Base-by-base conservation (phyloP, 176 grass and related monocot species). In the Microstegium vimineum region DNA sequence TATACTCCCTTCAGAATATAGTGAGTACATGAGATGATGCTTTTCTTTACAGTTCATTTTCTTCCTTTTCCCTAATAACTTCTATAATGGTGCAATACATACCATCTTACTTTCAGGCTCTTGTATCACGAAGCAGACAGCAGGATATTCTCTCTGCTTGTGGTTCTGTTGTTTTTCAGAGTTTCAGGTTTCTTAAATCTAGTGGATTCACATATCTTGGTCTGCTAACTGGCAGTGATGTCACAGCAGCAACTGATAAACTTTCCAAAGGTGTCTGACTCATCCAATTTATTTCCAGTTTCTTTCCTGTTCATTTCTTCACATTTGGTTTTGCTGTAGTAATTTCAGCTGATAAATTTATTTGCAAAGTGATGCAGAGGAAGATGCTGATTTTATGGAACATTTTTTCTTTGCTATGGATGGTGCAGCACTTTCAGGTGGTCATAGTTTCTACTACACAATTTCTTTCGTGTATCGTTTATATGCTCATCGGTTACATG, bases 1-100 rank as follows among this genome's bases (percentile, higher is more conserved):
- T 98, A 79, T 94, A 98, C 38, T 59, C 86, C 47, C 86, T 98
- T 78, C 92, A 94, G 69, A 98, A 84, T 69, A 94, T 94, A 93
- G 94, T 94, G 75, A 94, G 90, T 90, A 85, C 40, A 45, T 35
- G n/a, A 5, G 63, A 67, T 67, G 69, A 47, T 69, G 34, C 36
- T 81, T 46, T 52, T 20, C 54, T 42, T 68, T 75, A 47, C 33
- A 62, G 62, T 75, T 57, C 40, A 81, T 71, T 75, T 79, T 66
- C 40, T 79, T 79, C 3, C 17, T 30, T 30, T 66, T 3, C 27
- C 38, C 4, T 64, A 52, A 62, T 64, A 78, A 62, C 30, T 40
- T 80, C 8, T 76, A 62, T 74, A 72, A 64, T 85, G 57, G 30
- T 85, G 14, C 78, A 69, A 77, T 43, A 61, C 52, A 25, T 42